Percentiles rank a stretch among this genome's conserved stretches.
phyloP scores from a whole-genome alignment of 192 early-diverging fungal genomes.

The Jimgerdemannia lactiflua region DNA sequence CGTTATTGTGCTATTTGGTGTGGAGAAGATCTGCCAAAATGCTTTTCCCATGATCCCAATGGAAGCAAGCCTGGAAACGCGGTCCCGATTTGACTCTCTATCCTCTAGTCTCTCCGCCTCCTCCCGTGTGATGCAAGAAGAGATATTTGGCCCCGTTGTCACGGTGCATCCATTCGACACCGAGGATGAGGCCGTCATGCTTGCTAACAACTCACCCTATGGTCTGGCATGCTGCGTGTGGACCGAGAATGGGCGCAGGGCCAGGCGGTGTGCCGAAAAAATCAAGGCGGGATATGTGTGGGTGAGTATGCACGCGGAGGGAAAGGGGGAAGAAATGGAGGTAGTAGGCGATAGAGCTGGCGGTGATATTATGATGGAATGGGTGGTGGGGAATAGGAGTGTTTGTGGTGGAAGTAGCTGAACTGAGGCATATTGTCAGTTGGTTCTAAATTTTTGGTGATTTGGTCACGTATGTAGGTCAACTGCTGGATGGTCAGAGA shows the following conservation, averaged over 20 bases:
- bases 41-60: not conserved
- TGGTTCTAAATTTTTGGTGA: no score
- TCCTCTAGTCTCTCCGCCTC: constrained; percentile 23
- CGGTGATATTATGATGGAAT: no score
- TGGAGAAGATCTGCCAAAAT: no score
- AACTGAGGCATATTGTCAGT: not conserved
- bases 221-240: constrained; percentile 71
- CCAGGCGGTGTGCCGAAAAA: constrained; percentile 53
- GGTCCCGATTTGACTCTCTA: not conserved
- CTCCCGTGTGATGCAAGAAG: constrained; percentile 58
- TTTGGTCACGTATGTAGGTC: constrained; percentile 22
- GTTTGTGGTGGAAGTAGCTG: no score
- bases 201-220: constrained; percentile 67
- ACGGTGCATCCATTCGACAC: constrained; percentile 68
- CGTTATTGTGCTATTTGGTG: not conserved
- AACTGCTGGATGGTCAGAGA: constrained; percentile 77
- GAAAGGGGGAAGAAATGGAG: no score
- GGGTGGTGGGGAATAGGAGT: no score
- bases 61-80: not conserved
- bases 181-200: constrained; percentile 64
- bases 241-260: constrained; percentile 60
- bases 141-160: constrained; percentile 86
- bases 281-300: constrained; percentile 71
- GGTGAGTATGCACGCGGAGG: constrained; percentile 17
- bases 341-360: no score